phyloP scores from a whole-genome alignment of 768 basidiomycete genomes.

The Mycena filopes region DNA sequence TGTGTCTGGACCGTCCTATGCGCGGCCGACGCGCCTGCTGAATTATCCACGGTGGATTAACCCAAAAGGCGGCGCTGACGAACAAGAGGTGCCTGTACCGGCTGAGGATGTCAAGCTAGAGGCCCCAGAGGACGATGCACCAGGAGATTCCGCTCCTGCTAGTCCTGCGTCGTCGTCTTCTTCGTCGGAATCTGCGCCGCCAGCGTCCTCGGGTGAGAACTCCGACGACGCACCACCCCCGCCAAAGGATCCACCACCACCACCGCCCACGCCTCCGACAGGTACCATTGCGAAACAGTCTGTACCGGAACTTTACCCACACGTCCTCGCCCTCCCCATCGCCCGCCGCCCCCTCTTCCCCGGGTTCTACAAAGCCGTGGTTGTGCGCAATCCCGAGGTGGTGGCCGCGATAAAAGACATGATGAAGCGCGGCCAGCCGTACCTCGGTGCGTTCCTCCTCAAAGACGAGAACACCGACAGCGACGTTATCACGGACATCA shows the following conservation, averaged over 20 bases:
- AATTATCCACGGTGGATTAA: conserved; percentile 53
- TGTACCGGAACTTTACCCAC: conserved; percentile 91
- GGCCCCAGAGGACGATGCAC: conserved; percentile 38
- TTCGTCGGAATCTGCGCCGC: conserved; percentile 45
- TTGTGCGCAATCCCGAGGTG: conserved; percentile 89
- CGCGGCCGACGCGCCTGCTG: conserved; percentile 45
- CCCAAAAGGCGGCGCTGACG: conserved; percentile 41
- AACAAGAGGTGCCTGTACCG: conserved; percentile 39
- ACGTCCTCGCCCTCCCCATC: conserved; percentile 94
- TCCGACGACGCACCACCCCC: conserved; percentile 39
- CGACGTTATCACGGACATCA: conserved; percentile 89
- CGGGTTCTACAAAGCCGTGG: conserved; percentile 98
- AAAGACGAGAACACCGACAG: conserved; percentile 94
- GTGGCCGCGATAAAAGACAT: conserved; percentile 95
- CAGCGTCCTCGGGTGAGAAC: conserved; percentile 53
- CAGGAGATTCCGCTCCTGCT: conserved; percentile 21
- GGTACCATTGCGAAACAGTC: conserved; percentile 83
- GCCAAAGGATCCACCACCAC: conserved; percentile 42
- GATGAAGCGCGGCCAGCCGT: conserved; percentile 96
- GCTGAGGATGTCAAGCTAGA: conserved; percentile 27
- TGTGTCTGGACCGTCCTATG: conserved; percentile 35
- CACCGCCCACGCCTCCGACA: conserved; percentile 44
- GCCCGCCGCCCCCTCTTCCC: conserved; percentile 96
- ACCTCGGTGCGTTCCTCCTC: conserved; percentile 95
- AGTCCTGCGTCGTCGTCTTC: conserved; percentile 37